Conservation (phyloP, 768 basidiomycete genomes). For the Sporobolomyces phaffii region DNA sequence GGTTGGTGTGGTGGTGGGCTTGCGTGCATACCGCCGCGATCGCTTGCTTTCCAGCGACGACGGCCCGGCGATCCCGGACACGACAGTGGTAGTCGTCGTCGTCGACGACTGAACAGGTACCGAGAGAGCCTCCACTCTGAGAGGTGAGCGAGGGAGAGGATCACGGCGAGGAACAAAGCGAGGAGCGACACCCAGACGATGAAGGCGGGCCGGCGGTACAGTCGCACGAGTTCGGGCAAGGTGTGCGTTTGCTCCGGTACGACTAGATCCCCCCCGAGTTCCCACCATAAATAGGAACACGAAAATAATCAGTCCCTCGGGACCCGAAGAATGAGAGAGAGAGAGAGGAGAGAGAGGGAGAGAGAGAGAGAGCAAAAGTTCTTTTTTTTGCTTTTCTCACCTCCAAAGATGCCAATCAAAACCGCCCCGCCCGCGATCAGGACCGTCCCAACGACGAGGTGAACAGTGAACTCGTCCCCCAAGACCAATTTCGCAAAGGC, state of each 20-base stretch:
- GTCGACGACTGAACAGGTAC: neutral
- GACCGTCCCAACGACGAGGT: constrained; percentile 67
- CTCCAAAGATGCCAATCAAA: constrained; percentile 79
- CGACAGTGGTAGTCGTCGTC: too few relatives aligned
- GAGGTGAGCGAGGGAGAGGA: constrained; percentile 56
- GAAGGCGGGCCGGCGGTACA: constrained; percentile 72
- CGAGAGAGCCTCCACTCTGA: constrained; percentile 28
- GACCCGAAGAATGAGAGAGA: neutral
- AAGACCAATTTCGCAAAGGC: constrained; percentile 78
- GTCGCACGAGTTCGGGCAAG: constrained; percentile 70
- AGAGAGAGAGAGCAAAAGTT: too few relatives aligned
- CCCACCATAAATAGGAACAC: neutral
- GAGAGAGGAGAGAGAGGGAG: neutral
- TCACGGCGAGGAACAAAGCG: constrained; percentile 56
- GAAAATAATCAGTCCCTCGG: neutral
- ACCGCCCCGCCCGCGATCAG: constrained; percentile 83
- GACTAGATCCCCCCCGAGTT: constrained; percentile 53
- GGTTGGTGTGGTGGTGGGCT: too few relatives aligned
- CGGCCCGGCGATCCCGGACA: too few relatives aligned
- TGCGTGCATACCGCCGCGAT: too few relatives aligned
- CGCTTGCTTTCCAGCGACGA: too few relatives aligned
- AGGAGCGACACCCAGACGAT: constrained; percentile 73
- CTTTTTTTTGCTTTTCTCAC: too few relatives aligned
- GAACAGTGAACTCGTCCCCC: constrained; percentile 75
- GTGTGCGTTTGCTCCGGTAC: constrained; percentile 81